Percentiles rank a stretch among this genome's conserved stretches.
Conservation (phyloP, 75 land plant species). For the Adiantum capillusveneris region DNA sequence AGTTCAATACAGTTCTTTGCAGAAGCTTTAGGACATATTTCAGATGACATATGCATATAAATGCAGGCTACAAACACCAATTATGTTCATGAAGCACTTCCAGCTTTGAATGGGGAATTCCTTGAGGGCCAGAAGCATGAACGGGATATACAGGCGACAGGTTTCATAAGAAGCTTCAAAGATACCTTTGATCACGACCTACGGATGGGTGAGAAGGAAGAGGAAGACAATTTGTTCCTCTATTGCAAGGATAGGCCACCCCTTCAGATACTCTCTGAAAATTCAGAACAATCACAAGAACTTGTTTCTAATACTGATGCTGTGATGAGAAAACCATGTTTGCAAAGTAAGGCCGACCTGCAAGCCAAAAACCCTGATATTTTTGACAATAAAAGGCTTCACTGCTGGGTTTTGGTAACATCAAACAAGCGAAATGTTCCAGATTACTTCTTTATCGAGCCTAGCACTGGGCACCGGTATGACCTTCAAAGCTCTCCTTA, state of each 20-base stretch:
- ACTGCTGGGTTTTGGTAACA: conserved; percentile 28
- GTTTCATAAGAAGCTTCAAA: conserved; percentile 1
- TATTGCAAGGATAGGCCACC: conserved; percentile 1
- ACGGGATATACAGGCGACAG: not conserved
- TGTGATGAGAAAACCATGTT: not conserved
- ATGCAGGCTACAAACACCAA: not conserved
- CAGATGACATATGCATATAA: too few relatives aligned
- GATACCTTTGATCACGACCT: conserved; percentile 1
- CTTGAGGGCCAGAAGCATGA: conserved; percentile 4
- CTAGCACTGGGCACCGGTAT: conserved; percentile 24
- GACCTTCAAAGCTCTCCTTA: conserved; percentile 18
- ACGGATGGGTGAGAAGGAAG: conserved; percentile 11
- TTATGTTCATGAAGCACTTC: not conserved
- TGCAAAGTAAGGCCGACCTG: not conserved
- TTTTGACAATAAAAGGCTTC: conserved; percentile 18
- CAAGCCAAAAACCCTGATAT: conserved; percentile 2
- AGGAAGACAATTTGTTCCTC: conserved; percentile 11
- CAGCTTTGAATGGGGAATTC: not conserved
- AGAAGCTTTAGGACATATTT: not conserved
- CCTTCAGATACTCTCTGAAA: not conserved
- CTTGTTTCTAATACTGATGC: not conserved
- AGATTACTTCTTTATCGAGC: conserved; percentile 27
- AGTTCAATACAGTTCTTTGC: not conserved
- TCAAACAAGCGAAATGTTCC: conserved; percentile 19
- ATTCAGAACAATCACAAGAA: not conserved